These are phyloP conservation scores for Xanthoceras sorbifolium DNA, from an alignment of 345 rosid species.

Conservation along the genomic window DNA sequence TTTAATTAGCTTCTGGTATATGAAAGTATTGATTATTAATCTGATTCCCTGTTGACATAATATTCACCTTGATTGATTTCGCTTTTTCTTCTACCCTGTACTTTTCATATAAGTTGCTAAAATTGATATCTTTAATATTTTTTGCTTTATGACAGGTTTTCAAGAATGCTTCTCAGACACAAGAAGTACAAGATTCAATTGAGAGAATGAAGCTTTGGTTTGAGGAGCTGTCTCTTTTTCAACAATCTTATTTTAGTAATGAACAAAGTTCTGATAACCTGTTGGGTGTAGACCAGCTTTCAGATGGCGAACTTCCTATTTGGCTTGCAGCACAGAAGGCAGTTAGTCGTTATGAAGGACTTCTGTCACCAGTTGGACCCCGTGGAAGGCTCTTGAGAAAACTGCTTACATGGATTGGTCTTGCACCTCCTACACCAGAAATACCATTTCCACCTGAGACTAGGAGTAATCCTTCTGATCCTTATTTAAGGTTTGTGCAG, in stretches of 20 bases:
- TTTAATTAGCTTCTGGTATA: not conserved
- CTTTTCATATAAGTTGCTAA: not conserved
- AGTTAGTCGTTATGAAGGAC: constrained; percentile 81
- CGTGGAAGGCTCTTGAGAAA: constrained; percentile 78
- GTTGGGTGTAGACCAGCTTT: constrained; percentile 43
- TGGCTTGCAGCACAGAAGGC: constrained; percentile 94
- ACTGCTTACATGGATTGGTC: constrained; percentile 75
- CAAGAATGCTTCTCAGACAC: constrained; percentile 45
- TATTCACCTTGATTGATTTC: not conserved
- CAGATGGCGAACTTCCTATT: constrained; percentile 75
- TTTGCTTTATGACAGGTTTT: constrained; percentile 50
- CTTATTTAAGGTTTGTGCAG: constrained; percentile 66
- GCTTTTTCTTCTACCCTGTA: not conserved
- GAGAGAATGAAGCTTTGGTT: constrained; percentile 64
- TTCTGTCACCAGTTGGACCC: constrained; percentile 85
- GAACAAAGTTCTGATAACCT: constrained; percentile 45
- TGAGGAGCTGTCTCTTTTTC: constrained; percentile 56
- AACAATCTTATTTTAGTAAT: constrained; percentile 47
- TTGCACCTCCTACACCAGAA: constrained; percentile 62
- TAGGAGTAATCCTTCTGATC: constrained; percentile 59
- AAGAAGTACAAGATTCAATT: constrained; percentile 51
- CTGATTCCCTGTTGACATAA: not conserved
- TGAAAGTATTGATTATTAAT: not conserved
- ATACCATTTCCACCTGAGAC: constrained; percentile 52
- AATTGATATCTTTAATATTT: constrained; percentile 1